Conservation (phyloP, 2,329 filamentous ascomycete species). For the Penicillium palitans region DNA sequence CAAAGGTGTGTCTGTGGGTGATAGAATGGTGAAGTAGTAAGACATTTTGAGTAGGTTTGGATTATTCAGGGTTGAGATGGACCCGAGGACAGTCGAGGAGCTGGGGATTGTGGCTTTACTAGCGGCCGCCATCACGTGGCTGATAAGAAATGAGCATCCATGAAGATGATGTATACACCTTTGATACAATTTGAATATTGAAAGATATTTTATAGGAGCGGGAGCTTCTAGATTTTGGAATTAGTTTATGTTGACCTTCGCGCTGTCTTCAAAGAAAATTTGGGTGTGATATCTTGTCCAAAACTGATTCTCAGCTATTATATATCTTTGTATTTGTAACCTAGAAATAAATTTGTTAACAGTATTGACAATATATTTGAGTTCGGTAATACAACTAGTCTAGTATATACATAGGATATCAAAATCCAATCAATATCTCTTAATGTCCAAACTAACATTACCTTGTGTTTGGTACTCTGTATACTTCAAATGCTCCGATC, state of each 20-base stretch:
- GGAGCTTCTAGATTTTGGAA: background rate
- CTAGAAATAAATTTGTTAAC: background rate
- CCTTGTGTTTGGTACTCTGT: background rate
- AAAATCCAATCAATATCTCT: no score
- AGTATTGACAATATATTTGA: background rate
- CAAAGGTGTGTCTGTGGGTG: constrained; percentile 90
- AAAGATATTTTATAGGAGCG: fast-evolving
- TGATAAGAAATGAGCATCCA: constrained; percentile 15
- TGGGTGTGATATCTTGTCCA: background rate
- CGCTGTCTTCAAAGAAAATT: background rate
- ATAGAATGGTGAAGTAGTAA: constrained; percentile 97
- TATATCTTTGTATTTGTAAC: background rate
- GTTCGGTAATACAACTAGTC: background rate
- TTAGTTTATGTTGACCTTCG: background rate
- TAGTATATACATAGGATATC: background rate
- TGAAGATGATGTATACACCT: background rate
- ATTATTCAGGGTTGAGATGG: constrained; percentile 6
- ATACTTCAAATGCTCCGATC: background rate
- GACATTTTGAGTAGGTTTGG: constrained; percentile 64
- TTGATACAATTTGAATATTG: background rate
- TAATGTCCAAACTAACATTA: background rate
- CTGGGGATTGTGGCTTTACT: constrained; percentile 10
- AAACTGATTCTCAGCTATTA: background rate
- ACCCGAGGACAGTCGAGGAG: background rate
- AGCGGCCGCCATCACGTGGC: constrained; percentile 16